Evolutionary conservation across 495 filamentous ascomycete species (phyloP), one percentile per base, ranked within the genome.

Genomic region (Aspergillus steynii): DNA sequence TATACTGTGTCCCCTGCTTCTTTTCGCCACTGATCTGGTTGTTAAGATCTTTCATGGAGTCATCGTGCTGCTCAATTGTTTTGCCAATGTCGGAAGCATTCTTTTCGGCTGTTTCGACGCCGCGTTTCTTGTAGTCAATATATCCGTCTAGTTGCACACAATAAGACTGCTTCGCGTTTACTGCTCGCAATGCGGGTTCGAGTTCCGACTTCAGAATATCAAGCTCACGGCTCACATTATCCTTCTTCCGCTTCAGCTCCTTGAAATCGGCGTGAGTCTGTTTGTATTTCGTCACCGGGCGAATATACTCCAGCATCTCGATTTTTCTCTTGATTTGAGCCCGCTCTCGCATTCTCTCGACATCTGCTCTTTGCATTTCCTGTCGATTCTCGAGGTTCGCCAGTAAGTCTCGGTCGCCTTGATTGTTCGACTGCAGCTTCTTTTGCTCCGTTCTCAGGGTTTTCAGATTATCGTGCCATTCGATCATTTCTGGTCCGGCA

Each of bases 261-360:
- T 77, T 73, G 31, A 65, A 68, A 1, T 63, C 52, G 1, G 50
- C 29, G 26, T 72, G 65, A 60, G 80, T 64, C 32, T 74, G 56
- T 25, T 73, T 68, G 69, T 94, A 97, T 50, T 80, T 74, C 2
- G 88, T 80, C 34, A 94, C 74, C 0, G 91, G 87, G 20, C 85
- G 84, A 8, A 84, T 74, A 28, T 80, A 81, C 62, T 91, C 82
- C 34, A 97, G 79, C 34, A 88, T 75, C 27, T 84, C 77, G n/a
- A 95, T 82, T 26, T 80, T 86, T 55, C 81, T 69, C 64, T 90
- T 77, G 26, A 96, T 85, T 20, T 82, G 75, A 48, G 88, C 82
- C 56, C 93, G 82, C 66, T 97, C 89, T 29, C 86, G 82, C 65
- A 96, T 81, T 63, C 91, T 85, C 62, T 95, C 87, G 5, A 97